Evolutionary conservation across 2,329 filamentous ascomycete genomes (phyloP), one percentile per base, ranked within the genome.

Genomic region (Akanthomyces dipterigenus): DNA sequence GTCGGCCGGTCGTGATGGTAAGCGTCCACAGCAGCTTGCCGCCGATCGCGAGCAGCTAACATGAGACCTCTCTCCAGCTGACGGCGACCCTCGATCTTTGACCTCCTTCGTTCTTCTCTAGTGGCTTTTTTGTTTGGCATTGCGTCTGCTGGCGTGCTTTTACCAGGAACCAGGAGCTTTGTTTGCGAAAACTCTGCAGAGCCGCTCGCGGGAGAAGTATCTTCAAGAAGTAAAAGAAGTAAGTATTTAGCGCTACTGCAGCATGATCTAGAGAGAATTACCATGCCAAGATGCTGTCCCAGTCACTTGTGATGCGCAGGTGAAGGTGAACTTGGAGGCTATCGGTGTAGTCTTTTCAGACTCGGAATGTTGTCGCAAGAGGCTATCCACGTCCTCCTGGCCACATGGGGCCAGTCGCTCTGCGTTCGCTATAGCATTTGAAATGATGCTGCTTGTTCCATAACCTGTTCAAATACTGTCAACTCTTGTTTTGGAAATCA

Each of bases 251-350:
- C n/a, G 31, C 24, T 36, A 31, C 24, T 20, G 36, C 11, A 18
- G 22, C 16, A 3, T 3, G 38, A 20, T 24, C 28, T 3, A 14
- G 11, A 5, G 12, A 22, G 1, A 20, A 50, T 6, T 75, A 69
- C 87, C 85, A 48, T 90, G 89, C 87, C 89, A 91, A 56, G 87
- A 86, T 72, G 91, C 84, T 61, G 88, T 86, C 63, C 88, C 91
- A 1, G 90, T 88, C 42, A 92, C 91, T 71, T 95, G 91, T 1
- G 93, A 93, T 69, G 96, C 90, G 74, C 92, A 97, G 14, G 91
- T 96, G 71, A 99, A 99, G 11, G 95, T 99, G 72, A 99, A 99
- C 68, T 97, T 91, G 0, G 90, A 89, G 61, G 92, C 91, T 6
- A 88, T 84, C 5, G 90, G 86, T 40, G 82, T 86, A 4, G 83